Evolutionary conservation across 768 basidiomycete genomes (phyloP), one percentile per base, ranked within the genome.

Genomic region (Boletellus ananiceps): DNA sequence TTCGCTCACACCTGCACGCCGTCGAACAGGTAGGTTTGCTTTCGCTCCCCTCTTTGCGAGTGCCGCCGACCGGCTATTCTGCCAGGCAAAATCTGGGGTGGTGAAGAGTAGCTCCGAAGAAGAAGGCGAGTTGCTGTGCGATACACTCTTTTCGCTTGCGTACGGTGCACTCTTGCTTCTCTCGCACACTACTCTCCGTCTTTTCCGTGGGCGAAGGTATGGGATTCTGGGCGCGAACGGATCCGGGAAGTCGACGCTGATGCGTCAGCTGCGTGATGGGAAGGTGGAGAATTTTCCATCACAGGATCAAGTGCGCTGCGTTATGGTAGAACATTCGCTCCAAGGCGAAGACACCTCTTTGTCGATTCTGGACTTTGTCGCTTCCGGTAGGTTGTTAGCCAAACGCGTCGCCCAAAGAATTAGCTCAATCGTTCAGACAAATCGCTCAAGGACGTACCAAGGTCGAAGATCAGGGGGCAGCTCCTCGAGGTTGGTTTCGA

Each of bases 231-330:
- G 93, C 25, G 78, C 88, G n/a, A 98, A 98, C 67, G 95, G 95
- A 52, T 86, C 89, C 49, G 95, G 95, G 56, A 98, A 98, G 71
- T 89, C 88, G 15, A 97, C 95, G 3, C 80, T 98, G 37, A 85
- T 98, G 85, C 90, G 93, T 60, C 93, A 95, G 62, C 82, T 97
- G 54, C 82, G 90, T 49, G 93, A 95, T 62, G 88, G 90, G 51
- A 97, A 97, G 71, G 87, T 90, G 7, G 95, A 98, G 71, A 93
- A 93, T 64, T 98, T 97, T 71, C 95, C 95, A 16, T 80, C 91
- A 5, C 92, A 84, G 57, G 82, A 84, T 54, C 78, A 93, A 68
- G 73, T 98, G 43, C 81, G 88, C 40, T 88, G 88, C 59, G 82
- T 96, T 51, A 97, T 97, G 93, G 94, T 98, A 31, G 95, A 97